phyloP scores from a whole-genome alignment of 2,329 filamentous ascomycete species.

The Moelleriella libera region DNA sequence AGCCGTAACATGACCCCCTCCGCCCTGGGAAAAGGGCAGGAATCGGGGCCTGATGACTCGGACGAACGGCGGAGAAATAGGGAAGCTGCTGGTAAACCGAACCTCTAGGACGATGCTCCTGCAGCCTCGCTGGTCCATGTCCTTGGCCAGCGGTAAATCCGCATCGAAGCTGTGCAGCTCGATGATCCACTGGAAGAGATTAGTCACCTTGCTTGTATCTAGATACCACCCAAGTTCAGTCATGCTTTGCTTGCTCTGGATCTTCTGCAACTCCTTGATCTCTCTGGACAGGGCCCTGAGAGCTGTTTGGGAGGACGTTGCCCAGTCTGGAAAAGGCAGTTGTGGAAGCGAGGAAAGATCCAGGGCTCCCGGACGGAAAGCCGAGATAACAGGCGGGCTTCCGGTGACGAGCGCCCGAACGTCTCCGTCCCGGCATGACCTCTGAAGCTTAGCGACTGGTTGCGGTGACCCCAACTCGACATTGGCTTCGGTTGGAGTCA shows the following conservation, averaged over 20 bases:
- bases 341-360: conserved; percentile 47
- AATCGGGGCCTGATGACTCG: conserved; percentile 73
- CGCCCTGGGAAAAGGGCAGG: conserved; percentile 53
- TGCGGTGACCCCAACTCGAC: too few species aligned
- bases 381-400: neutral
- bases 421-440: too few species aligned
- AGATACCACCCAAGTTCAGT: conserved; percentile 76
- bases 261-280: conserved; percentile 45
- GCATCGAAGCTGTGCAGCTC: conserved; percentile 73
- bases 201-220: conserved; percentile 49
- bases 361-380: conserved; percentile 55
- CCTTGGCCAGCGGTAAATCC: conserved; percentile 52
- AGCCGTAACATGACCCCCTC: conserved; percentile 72
- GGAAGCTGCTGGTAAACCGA: conserved; percentile 64
- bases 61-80: conserved; percentile 70
- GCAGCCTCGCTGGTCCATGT: conserved; percentile 51
- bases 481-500: too few species aligned
- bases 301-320: conserved; percentile 12
- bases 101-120: conserved; percentile 68
- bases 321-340: conserved; percentile 28
- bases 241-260: conserved; percentile 47
- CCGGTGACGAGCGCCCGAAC: too few species aligned
- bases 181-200: conserved; percentile 84
- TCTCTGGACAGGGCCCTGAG: conserved; percentile 25
- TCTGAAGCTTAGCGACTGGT: too few species aligned